Conservation (phyloP, 805 yeast genomes). For the Candida pini region DNA sequence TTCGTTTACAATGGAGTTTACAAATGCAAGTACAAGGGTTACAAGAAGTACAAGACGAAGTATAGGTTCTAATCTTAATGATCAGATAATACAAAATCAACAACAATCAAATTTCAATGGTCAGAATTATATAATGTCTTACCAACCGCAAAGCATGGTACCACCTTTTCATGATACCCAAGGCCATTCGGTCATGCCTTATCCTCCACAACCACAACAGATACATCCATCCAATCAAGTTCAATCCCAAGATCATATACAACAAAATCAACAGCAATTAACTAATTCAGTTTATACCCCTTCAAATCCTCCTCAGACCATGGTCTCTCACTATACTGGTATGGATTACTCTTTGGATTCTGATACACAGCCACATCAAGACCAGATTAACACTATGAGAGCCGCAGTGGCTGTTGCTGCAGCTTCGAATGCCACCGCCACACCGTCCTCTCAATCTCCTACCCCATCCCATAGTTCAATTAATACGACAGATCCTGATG, state of each 20-base stretch:
- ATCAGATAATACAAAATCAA: too few relatives aligned
- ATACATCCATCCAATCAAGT: conserved; percentile 2
- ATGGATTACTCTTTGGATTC: background rate
- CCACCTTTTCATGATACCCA: background rate
- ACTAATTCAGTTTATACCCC: background rate
- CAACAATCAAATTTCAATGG: too few relatives aligned
- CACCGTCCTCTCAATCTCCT: background rate
- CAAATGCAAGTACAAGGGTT: too few relatives aligned
- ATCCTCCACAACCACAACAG: conserved; percentile 3
- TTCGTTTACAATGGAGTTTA: too few relatives aligned
- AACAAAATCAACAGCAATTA: conserved; percentile 5
- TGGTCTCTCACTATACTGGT: background rate
- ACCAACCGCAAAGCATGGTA: too few relatives aligned
- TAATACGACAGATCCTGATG: background rate
- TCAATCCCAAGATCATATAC: conserved; percentile 5
- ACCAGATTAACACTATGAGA: background rate
- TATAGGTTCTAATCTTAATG: too few relatives aligned
- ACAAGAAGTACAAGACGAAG: too few relatives aligned
- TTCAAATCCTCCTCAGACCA: background rate
- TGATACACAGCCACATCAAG: conserved; percentile 1
- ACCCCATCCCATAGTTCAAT: background rate
- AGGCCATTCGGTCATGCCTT: background rate
- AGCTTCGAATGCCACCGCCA: background rate
- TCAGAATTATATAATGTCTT: too few relatives aligned
- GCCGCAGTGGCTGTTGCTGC: background rate